Base-by-base conservation (phyloP, 169 alveolate species). In the Plasmodium gallinaceum region DNA sequence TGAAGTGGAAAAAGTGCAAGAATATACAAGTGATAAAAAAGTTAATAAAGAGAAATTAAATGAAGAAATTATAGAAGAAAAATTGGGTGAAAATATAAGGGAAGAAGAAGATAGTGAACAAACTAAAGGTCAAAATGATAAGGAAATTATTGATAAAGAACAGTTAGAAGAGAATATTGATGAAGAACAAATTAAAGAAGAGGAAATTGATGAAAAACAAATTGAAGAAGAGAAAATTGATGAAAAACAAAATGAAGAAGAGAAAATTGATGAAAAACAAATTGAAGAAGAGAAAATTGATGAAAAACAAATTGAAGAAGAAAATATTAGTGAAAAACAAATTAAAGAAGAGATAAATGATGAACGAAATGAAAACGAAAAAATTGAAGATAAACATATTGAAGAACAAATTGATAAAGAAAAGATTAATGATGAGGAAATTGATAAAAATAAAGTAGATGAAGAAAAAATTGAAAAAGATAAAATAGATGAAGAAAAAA, bases 171-270 rank as follows among this genome's bases (percentile, higher is more conserved):
- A 20, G 26, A 26, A 62, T 5, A 12, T 10, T 8, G 52, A 32
- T 3, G 73, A 65, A 6, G 57, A 9, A 65, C 8, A 65, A 39
- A 22, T 39, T 26, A 37, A 14, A 3, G 74, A 65, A 65, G 74
- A 32, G 22, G n/a, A 65, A 7, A 39, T 39, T 4, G 37, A 37
- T 12, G 22, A 37, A 0, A 54, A 32, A 65, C 7, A 64, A 64
- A 42, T 37, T 12, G 73, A 1, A 5, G 20, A 26, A 26, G 57
- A 64, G 20, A 37, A 5, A 0, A 39, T 5, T 0, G 57, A 32
- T 0, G 73, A 64, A 0, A 20, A 37, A 12, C 5, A 6, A 16
- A 26, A 0, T 18, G 73, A 7, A 14, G 54, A 64, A 64, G 37
- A 26, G 8, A 24, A 64, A 24, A 20, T 32, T 0, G 51, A 0